Base-by-base conservation (phyloP, 768 basidiomycete genomes). In the Leccinum imitatum region DNA sequence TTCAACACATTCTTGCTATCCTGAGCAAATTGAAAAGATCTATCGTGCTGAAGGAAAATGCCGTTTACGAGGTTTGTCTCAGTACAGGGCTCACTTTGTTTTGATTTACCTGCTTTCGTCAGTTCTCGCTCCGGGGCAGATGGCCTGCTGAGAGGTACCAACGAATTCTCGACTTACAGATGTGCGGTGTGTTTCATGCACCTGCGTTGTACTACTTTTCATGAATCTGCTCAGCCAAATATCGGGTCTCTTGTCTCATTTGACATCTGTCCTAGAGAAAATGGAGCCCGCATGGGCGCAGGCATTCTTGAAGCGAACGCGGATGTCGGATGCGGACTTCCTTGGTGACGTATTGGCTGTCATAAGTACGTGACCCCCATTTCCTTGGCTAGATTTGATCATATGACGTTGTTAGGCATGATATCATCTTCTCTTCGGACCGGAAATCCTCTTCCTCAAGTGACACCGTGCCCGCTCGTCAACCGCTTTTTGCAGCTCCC, bases 291-390 rank as follows among this genome's bases (percentile, higher is more conserved):
- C 85, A 11, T 95, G 93, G 93, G 79, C 87, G 1, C 79, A 80
- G 11, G 92, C 92, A 0, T 85, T 94, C 63, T 79, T 95, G 17
- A 81, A 82, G 19, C 77, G 92, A 33, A 90, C 91, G 0, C 79
- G 90, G 11, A 82, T 95, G 60, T 76, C 87, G 37, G 91, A 95
- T 68, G 79, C 87, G 0, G 84, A 87, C 63, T 95, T 95, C 64
- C 86, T 94, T 63, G 93, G 93, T 1, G 92, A 94, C 58, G 79
- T 93, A 7, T 78, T 95, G 4, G 89, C 92, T 10, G 89, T 94
- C 7, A 85, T 94, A 59, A 87, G 89, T 89, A 60, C 53, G 83
- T 68, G 44, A 14, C 41, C 21, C 25, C 11, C 35, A 30, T 53
- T 44, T 61, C 17, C 15, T 33, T 33, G 5, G 56, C 1, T 30